These are phyloP conservation scores for Chalciporus piperatoides DNA, from an alignment of 1,284 basidiomycete genomes.

Conservation along the genomic window DNA sequence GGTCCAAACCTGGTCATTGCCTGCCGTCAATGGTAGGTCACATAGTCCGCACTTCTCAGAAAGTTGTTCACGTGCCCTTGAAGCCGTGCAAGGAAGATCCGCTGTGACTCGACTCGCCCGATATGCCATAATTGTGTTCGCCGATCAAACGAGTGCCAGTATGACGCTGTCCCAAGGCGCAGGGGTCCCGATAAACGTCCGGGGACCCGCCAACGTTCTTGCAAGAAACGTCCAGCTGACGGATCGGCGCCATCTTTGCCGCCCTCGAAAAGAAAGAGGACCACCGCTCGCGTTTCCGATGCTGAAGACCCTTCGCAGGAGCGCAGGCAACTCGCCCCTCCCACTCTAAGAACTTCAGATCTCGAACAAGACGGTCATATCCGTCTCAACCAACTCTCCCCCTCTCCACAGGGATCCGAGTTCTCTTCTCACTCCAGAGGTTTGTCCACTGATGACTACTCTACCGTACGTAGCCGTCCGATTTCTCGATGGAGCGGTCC, in stretches of 20 bases:
- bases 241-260: constrained; percentile 46
- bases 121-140: constrained; percentile 75
- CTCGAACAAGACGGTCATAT: constrained; percentile 27
- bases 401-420: constrained; percentile 32
- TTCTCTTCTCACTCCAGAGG: constrained; percentile 30
- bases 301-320: constrained; percentile 30
- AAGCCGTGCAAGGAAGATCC: constrained; percentile 77
- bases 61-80: constrained; percentile 36
- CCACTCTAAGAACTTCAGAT: constrained; percentile 27
- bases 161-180: constrained; percentile 73
- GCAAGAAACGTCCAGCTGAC: constrained; percentile 70
- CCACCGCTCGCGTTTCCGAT: constrained; percentile 33
- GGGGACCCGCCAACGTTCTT: constrained; percentile 73
- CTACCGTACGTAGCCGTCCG: constrained; percentile 20
- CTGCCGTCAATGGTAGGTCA: constrained; percentile 58
- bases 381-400: constrained; percentile 29
- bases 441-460: constrained; percentile 26
- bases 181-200: constrained; percentile 80
- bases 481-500: neutral
- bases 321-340: constrained; percentile 29
- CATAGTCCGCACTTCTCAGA: constrained; percentile 23
- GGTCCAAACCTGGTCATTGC: constrained; percentile 66
- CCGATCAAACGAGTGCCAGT: constrained; percentile 69
- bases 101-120: constrained; percentile 77
- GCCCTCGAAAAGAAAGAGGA: constrained; percentile 58